Base-by-base conservation (phyloP, 495 filamentous ascomycete genomes). In the Alectoria sarmentosa region DNA sequence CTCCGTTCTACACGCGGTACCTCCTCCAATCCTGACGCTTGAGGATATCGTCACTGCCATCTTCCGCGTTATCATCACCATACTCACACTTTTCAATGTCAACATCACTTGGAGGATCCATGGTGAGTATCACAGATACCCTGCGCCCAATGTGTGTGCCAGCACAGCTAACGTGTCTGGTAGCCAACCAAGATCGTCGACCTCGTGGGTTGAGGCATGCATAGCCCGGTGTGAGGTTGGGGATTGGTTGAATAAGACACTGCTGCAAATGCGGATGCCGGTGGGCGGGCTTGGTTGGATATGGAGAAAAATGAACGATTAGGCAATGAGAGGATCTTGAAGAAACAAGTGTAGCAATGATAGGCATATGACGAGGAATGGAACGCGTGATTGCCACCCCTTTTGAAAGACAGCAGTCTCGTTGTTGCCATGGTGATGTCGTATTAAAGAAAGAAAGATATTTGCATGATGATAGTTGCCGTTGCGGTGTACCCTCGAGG, bases 41-140 rank as follows among this genome's bases (percentile, higher is more conserved):
- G 52, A 55, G 14, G 46, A 46, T 21, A 13, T 62, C 28, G 0
- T 55, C 30, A 55, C 52, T 21, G 52, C 52, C 15, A 30, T 55
- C 30, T 55, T 21, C 8, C 52, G 52, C 30, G 34, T 55, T 5
- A 2, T 55, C 52, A 34, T 34, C 4, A 55, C 30, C 15, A 13
- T 34, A 0, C 52, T 55, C 52, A 55, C 52, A 34, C 52, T 55
- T 17, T 55, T 55, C 6, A 55, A 55, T 11, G 30, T 55, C 52
- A 55, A 55, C 52, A 34, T 55, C 28, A 55, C 52, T 2, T 55
- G 52, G 52, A 55, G 52, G 15, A 32, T 55, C 52, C 28, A 8
- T 9, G 52, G 52, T 55, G 17, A 55, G 52, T 55, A 4, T 34
- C 7, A 55, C 0, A 34, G 30, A 10, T 10, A 5, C 32, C 14